Conservation (phyloP, 495 filamentous ascomycete genomes). For the Lasiosphaeriaceae sp. region DNA sequence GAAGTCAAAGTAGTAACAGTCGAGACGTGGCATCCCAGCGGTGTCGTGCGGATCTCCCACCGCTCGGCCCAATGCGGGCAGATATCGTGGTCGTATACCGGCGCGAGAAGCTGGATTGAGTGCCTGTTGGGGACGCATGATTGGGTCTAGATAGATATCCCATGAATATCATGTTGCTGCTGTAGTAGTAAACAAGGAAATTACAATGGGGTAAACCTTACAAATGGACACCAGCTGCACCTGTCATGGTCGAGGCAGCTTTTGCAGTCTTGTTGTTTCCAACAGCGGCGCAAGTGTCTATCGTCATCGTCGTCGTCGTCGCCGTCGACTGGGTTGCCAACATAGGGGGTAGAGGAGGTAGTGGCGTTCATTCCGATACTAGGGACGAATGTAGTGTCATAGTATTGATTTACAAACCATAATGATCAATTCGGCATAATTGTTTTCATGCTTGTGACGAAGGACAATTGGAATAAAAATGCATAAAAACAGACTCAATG, state of each 20-base stretch:
- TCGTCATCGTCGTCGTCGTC: constrained; percentile 4
- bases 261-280: constrained; percentile 42
- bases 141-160: constrained; percentile 30
- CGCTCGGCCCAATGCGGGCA: constrained; percentile 48
- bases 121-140: constrained; percentile 47
- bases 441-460: too few species aligned
- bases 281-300: constrained; percentile 40
- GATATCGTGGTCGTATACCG: constrained; percentile 37
- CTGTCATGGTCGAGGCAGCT: constrained; percentile 35
- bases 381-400: too few species aligned
- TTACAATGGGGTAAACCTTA: constrained; percentile 21
- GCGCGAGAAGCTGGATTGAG: constrained; percentile 39
- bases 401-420: too few species aligned
- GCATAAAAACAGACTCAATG: too few species aligned
- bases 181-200: not conserved
- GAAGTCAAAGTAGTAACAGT: constrained; percentile 45
- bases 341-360: not conserved
- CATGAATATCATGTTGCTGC: not conserved
- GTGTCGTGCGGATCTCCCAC: constrained; percentile 48
- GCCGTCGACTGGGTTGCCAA: too few species aligned
- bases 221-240: constrained; percentile 52
- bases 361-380: not conserved
- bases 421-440: too few species aligned
- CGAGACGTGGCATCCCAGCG: constrained; percentile 49
- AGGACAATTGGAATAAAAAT: too few species aligned